Percentiles rank a stretch among this genome's conserved stretches.
Conservation (phyloP, 441 rosid species). For the Gossypium davidsonii region DNA sequence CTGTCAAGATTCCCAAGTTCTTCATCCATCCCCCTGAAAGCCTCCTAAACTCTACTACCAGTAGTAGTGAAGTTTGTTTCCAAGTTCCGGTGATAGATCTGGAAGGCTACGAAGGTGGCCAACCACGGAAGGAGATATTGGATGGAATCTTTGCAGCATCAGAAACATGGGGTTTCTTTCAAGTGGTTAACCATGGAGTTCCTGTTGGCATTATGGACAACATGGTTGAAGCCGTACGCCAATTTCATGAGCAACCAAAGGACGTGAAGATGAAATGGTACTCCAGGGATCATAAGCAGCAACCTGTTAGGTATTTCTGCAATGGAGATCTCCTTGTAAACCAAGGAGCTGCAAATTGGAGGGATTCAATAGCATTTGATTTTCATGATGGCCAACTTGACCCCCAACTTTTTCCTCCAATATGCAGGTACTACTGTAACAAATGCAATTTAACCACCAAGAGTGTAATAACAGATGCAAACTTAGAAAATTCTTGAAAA, state of each 20-base stretch:
- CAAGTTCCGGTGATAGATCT: slow-evolving; percentile 50
- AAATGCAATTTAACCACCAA: neutral
- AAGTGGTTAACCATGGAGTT: slow-evolving; percentile 48
- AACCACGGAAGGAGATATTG: slow-evolving; percentile 22
- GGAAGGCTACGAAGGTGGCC: slow-evolving; percentile 19
- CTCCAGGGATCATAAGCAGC: slow-evolving; percentile 27
- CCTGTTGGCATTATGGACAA: slow-evolving; percentile 33
- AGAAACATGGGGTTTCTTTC: slow-evolving; percentile 55
- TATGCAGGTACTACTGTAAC: slow-evolving; percentile 29
- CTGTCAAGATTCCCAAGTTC: slow-evolving; percentile 33
- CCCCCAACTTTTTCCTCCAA: slow-evolving; percentile 28
- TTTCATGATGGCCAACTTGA: slow-evolving; percentile 37
- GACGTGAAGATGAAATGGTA: slow-evolving; percentile 44
- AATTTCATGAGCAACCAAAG: slow-evolving; percentile 45
- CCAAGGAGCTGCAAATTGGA: slow-evolving; percentile 44
- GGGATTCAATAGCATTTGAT: slow-evolving; percentile 36
- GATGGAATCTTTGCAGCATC: slow-evolving; percentile 30
- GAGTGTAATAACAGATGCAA: neutral
- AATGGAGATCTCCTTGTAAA: slow-evolving; percentile 39
- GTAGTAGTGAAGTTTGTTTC: neutral
- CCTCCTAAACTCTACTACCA: neutral
- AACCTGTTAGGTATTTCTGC: slow-evolving; percentile 35
- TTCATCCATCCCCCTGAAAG: slow-evolving; percentile 28
- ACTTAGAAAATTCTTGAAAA: neutral
- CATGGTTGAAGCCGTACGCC: slow-evolving; percentile 31